These are phyloP conservation scores for Cordyceps militaris DNA, from an alignment of 2,329 filamentous ascomycete genomes.

Conservation along the genomic window DNA sequence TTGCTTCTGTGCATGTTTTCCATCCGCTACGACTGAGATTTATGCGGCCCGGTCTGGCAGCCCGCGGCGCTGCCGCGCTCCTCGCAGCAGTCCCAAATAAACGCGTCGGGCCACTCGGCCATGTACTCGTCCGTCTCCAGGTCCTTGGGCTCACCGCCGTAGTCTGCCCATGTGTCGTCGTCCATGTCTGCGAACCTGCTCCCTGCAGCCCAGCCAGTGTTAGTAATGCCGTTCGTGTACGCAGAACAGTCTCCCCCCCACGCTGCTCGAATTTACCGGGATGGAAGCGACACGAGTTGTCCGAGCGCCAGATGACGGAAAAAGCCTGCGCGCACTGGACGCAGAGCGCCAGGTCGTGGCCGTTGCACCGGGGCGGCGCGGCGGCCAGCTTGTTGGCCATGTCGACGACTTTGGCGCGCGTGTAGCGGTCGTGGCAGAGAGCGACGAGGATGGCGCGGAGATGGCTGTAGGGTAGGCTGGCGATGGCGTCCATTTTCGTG, in stretches of 20 bases:
- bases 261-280: neutral
- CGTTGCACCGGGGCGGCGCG: neutral
- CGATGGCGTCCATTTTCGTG: conserved; percentile 1
- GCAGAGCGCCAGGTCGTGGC: neutral
- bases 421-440: neutral
- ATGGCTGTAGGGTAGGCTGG: neutral
- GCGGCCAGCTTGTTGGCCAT: neutral
- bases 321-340: neutral
- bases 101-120: conserved; percentile 16
- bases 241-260: no score
- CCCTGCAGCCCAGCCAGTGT: neutral
- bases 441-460: conserved; percentile 1
- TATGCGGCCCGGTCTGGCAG: conserved; percentile 10
- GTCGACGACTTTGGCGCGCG: neutral
- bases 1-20: neutral
- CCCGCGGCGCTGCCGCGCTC: conserved; percentile 8
- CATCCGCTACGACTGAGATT: neutral
- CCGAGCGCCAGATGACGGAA: neutral
- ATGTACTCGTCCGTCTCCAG: conserved; percentile 15
- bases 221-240: conserved; percentile 10
- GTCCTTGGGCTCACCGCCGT: conserved; percentile 15
- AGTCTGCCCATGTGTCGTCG: conserved; percentile 13
- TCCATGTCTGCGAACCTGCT: conserved; percentile 9
- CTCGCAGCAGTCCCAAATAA: conserved; percentile 20
- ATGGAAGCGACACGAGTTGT: neutral